phyloP scores from a whole-genome alignment of 2,329 filamentous ascomycete species.

The Aspergillus sp. region DNA sequence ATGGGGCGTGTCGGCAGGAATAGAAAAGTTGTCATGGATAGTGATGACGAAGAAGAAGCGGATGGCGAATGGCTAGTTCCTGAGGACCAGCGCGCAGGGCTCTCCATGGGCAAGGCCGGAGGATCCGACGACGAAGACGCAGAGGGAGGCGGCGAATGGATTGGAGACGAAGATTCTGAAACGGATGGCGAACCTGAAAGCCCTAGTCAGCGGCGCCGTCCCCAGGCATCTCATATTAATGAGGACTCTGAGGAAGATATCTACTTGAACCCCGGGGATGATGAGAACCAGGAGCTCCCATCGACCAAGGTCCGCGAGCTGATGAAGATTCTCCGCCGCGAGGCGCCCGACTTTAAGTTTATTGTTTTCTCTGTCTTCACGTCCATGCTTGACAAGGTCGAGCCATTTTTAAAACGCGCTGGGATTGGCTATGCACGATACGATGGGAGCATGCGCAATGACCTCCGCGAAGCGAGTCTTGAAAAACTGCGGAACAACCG shows the following conservation, averaged over 20 bases:
- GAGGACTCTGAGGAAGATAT: conserved; percentile 44
- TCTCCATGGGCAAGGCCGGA: conserved; percentile 73
- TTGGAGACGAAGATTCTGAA: conserved; percentile 70
- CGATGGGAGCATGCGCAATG: conserved; percentile 93
- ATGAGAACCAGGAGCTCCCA: conserved; percentile 46
- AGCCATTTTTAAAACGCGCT: conserved; percentile 78
- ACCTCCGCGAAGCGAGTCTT: conserved; percentile 83
- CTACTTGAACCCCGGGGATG: conserved; percentile 40
- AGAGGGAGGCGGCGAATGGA: conserved; percentile 79
- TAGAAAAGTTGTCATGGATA: conserved; percentile 50
- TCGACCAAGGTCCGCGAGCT: conserved; percentile 93
- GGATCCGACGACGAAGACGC: conserved; percentile 84
- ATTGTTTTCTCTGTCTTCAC: conserved; percentile 99
- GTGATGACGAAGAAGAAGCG: conserved; percentile 60
- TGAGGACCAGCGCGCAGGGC: conserved; percentile 60
- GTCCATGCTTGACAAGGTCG: conserved; percentile 93
- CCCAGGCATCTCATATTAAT: conserved; percentile 28
- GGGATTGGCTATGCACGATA: conserved; percentile 83
- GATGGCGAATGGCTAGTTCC: conserved; percentile 79
- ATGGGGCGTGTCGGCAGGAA: conserved; percentile 35
- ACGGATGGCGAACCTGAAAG: conserved; percentile 39
- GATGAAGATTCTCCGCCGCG: conserved; percentile 74
- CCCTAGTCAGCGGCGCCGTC: conserved; percentile 20
- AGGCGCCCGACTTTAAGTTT: conserved; percentile 83
- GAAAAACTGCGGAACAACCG: conserved; percentile 72